Conservation (phyloP, 148 eudicot genomes). For the Camellia japonica region DNA sequence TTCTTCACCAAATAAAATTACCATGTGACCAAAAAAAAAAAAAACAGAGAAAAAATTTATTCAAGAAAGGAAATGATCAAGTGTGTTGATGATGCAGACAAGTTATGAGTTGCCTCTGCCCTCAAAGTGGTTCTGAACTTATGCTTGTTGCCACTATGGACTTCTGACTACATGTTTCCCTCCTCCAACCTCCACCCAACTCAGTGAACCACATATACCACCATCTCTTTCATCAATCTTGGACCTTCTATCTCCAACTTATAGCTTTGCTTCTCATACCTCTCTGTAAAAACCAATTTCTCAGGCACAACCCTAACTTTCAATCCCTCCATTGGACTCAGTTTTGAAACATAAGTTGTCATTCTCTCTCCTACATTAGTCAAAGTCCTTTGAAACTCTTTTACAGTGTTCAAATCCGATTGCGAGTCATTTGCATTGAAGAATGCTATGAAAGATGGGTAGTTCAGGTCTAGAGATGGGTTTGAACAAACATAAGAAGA, state of each 20-base stretch:
- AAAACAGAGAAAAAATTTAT: too few relatives aligned
- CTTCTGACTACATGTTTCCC: slow-evolving; percentile 41
- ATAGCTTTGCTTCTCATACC: slow-evolving; percentile 42
- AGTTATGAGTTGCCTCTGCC: background rate
- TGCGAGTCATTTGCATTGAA: slow-evolving; percentile 17
- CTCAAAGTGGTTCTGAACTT: slow-evolving; percentile 2
- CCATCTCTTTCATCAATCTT: slow-evolving; percentile 9
- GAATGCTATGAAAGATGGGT: slow-evolving; percentile 42
- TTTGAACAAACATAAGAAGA: slow-evolving; percentile 25
- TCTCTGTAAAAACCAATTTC: slow-evolving; percentile 29
- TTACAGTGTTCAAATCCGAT: background rate
- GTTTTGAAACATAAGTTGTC: slow-evolving; percentile 24
- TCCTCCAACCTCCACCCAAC: slow-evolving; percentile 33
- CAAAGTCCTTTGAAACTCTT: slow-evolving; percentile 33
- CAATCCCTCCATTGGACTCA: slow-evolving; percentile 22
- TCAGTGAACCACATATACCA: slow-evolving; percentile 34
- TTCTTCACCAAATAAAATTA: too few relatives aligned
- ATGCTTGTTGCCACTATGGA: slow-evolving; percentile 42
- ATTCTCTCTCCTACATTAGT: slow-evolving; percentile 34
- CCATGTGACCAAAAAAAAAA: too few relatives aligned
- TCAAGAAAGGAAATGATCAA: background rate
- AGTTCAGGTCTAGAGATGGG: slow-evolving; percentile 41
- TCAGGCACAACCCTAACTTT: slow-evolving; percentile 32
- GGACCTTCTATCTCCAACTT: slow-evolving; percentile 33
- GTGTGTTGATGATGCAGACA: background rate